phyloP scores from a whole-genome alignment of 495 filamentous ascomycete species.

The Neurospora sp. region DNA sequence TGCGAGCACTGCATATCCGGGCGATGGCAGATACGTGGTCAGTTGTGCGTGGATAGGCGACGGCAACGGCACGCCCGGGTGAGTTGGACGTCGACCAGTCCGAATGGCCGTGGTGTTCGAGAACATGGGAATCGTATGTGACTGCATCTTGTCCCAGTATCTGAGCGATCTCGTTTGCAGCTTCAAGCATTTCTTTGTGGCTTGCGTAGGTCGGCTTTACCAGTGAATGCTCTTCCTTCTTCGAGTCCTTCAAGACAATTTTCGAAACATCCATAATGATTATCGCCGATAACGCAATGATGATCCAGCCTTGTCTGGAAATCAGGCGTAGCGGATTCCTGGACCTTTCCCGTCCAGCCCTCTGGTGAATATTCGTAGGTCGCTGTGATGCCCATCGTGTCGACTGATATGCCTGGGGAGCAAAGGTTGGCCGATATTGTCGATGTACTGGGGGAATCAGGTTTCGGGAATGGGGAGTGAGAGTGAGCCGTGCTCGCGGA shows the following conservation, averaged over 20 bases:
- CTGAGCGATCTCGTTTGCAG: slow-evolving; percentile 48
- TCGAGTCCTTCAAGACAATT: neutral
- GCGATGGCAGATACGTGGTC: slow-evolving; percentile 71
- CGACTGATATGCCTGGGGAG: neutral
- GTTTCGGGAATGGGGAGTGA: neutral
- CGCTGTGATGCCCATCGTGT: neutral
- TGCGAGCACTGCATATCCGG: slow-evolving; percentile 64
- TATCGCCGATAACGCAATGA: neutral
- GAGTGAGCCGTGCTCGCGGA: neutral
- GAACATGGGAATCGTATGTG: slow-evolving; percentile 67
- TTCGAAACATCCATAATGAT: neutral
- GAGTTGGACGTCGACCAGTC: slow-evolving; percentile 82
- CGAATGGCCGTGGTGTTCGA: slow-evolving; percentile 69
- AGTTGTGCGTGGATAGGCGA: slow-evolving; percentile 62
- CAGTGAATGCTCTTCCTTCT: neutral
- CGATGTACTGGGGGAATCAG: neutral
- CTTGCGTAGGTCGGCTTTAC: slow-evolving; percentile 8
- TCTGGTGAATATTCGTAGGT: neutral
- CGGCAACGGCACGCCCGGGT: slow-evolving; percentile 57
- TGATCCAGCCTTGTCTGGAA: neutral
- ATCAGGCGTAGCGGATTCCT: neutral
- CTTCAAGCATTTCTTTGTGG: slow-evolving; percentile 30
- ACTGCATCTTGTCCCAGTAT: slow-evolving; percentile 52
- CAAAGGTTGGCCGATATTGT: neutral
- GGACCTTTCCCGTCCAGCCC: neutral